These are phyloP conservation scores for Malassezia pachydermatis DNA, from an alignment of 1,284 basidiomycete species.

Conservation along the genomic window DNA sequence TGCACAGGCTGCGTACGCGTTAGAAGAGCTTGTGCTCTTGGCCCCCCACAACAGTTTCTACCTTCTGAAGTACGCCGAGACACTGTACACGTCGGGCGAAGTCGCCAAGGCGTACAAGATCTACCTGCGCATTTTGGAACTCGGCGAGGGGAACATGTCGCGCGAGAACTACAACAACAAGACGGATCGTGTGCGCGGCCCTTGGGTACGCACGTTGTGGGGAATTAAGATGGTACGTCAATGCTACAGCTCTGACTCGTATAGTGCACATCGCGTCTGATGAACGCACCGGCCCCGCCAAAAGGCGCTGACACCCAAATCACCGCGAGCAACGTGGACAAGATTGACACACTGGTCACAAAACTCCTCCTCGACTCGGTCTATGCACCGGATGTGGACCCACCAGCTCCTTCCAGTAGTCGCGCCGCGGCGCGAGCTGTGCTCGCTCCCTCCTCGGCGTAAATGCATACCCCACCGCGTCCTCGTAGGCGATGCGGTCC, in stretches of 20 bases:
- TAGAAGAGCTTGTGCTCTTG: constrained; percentile 70
- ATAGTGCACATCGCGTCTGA: constrained; percentile 13
- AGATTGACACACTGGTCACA: constrained; percentile 32
- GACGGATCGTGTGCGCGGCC: constrained; percentile 19
- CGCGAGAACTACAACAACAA: constrained; percentile 19
- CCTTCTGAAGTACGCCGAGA: constrained; percentile 71
- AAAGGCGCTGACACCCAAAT: constrained; percentile 12
- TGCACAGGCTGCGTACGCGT: constrained; percentile 59
- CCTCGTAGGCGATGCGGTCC: too few relatives aligned
- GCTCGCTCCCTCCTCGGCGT: constrained; percentile 1
- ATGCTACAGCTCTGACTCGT: not conserved
- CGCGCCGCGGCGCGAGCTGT: constrained; percentile 12
- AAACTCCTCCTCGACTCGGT: constrained; percentile 27
- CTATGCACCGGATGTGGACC: constrained; percentile 21
- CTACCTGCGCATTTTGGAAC: constrained; percentile 38
- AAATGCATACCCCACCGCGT: constrained; percentile 9
- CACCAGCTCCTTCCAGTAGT: not conserved
- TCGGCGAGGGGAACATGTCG: constrained; percentile 18
- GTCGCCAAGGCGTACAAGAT: constrained; percentile 50
- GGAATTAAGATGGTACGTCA: constrained; percentile 37
- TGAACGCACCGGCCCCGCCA: not conserved
- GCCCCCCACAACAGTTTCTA: constrained; percentile 76
- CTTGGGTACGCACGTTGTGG: constrained; percentile 41
- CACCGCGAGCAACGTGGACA: constrained; percentile 19
- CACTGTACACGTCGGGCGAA: constrained; percentile 64